Conservation (phyloP, 2,329 filamentous ascomycete species). For the Calycina marina region DNA sequence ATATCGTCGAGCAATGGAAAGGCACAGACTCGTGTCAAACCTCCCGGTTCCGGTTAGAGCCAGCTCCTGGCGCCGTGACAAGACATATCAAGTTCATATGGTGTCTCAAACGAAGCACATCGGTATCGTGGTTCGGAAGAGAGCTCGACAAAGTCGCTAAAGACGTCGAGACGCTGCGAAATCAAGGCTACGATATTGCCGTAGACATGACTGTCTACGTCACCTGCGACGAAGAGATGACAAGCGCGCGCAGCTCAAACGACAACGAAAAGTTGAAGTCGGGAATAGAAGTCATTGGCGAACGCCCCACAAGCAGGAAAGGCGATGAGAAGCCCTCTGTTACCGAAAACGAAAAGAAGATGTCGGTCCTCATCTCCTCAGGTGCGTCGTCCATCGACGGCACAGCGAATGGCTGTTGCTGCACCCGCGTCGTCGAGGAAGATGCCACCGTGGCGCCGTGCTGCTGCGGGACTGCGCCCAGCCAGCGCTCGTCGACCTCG, state of each 20-base stretch:
- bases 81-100: slow-evolving; percentile 39
- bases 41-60: slow-evolving; percentile 4
- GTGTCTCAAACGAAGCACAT: slow-evolving; percentile 39
- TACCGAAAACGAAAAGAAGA: background rate
- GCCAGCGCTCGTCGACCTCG: background rate
- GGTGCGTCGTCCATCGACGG: background rate
- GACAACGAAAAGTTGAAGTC: too few relatives aligned
- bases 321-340: background rate
- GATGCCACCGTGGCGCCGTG: background rate
- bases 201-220: slow-evolving; percentile 31
- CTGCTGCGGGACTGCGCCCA: background rate
- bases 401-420: background rate
- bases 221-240: slow-evolving; percentile 25
- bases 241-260: slow-evolving; percentile 1
- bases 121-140: slow-evolving; percentile 36
- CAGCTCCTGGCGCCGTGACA: slow-evolving; percentile 25
- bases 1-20: slow-evolving; percentile 14
- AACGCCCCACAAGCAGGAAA: background rate
- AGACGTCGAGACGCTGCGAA: slow-evolving; percentile 28
- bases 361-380: background rate
- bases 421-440: background rate
- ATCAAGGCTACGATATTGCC: slow-evolving; percentile 16
- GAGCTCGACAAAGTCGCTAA: slow-evolving; percentile 31
- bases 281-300: too few relatives aligned
- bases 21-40: slow-evolving; percentile 26